phyloP scores from a whole-genome alignment of 345 rosid species.

The Brassica nigra region DNA sequence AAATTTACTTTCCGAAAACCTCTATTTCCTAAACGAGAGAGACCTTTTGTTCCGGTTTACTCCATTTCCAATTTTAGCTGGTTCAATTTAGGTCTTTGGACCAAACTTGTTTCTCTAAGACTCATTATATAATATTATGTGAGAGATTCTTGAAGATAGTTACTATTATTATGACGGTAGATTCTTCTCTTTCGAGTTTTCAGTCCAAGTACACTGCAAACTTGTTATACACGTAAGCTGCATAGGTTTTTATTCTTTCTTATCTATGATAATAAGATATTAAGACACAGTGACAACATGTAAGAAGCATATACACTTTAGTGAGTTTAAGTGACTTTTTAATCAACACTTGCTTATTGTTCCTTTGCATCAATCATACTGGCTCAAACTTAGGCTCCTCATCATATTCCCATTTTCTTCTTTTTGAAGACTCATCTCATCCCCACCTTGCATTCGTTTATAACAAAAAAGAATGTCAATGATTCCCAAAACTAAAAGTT shows the following conservation, averaged over 20 bases:
- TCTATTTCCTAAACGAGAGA: background rate
- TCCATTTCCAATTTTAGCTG: background rate
- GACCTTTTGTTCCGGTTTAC: background rate
- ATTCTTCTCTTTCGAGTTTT: background rate
- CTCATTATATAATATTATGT: background rate
- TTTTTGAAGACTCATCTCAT: slow-evolving; percentile 35
- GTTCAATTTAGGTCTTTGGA: background rate
- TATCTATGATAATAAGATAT: background rate
- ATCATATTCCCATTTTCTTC: slow-evolving; percentile 26
- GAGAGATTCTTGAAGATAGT: background rate
- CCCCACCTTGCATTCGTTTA: slow-evolving; percentile 21
- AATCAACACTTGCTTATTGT: slow-evolving; percentile 24
- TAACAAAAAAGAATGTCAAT: slow-evolving; percentile 35
- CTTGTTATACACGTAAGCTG: background rate
- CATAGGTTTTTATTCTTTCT: background rate
- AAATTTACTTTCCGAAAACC: background rate
- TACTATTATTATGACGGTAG: background rate
- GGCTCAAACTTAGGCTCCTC: slow-evolving; percentile 29
- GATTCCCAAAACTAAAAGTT: slow-evolving; percentile 32
- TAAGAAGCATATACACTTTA: slow-evolving; percentile 27
- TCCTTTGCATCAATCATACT: slow-evolving; percentile 30
- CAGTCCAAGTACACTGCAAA: background rate
- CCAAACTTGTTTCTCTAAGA: background rate
- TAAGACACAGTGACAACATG: background rate
- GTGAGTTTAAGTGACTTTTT: slow-evolving; percentile 1